Percentiles rank a stretch among this genome's conserved stretches.
phyloP scores from a whole-genome alignment of 2,329 filamentous ascomycete genomes.

The Coleophoma eucalyptorum region DNA sequence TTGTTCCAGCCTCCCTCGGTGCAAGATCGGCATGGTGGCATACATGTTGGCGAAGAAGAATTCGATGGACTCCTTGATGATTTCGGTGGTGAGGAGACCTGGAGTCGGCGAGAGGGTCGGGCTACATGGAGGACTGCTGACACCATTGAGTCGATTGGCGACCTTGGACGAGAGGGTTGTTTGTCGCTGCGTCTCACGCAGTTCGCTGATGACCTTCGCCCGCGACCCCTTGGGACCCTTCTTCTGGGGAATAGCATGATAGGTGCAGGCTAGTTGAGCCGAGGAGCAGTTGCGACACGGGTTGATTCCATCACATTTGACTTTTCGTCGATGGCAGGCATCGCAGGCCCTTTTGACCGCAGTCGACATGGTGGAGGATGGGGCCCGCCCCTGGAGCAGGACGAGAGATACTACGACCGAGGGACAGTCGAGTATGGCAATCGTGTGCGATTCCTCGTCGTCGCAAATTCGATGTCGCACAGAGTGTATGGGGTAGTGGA shows the following conservation, averaged over 20 bases:
- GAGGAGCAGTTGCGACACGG: constrained; percentile 69
- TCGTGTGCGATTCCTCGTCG: no score
- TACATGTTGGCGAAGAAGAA: constrained; percentile 70
- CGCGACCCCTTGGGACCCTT: constrained; percentile 72
- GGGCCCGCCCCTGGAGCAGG: no score
- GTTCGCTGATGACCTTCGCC: constrained; percentile 72
- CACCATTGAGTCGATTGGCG: constrained; percentile 55
- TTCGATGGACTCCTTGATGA: constrained; percentile 62
- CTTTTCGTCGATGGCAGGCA: constrained; percentile 70
- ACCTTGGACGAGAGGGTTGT: constrained; percentile 60
- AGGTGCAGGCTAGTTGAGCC: constrained; percentile 66
- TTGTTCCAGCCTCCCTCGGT: constrained; percentile 53
- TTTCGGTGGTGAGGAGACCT: constrained; percentile 55
- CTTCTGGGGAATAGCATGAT: constrained; percentile 72
- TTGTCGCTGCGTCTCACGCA: constrained; percentile 65
- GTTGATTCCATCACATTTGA: constrained; percentile 68
- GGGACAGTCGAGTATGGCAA: no score
- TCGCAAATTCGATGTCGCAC: constrained; percentile 10
- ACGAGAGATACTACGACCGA: no score
- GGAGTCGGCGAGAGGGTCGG: constrained; percentile 50
- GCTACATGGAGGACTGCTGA: constrained; percentile 43
- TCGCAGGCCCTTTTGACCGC: constrained; percentile 60
- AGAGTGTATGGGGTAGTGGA: constrained; percentile 14
- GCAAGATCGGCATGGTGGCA: constrained; percentile 57
- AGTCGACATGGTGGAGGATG: constrained; percentile 18